A percentile compares a stretch with the other conserved stretches of the same genome.
These are phyloP conservation scores for Gigaspora rosea DNA, from an alignment of 192 early-diverging fungal genomes.

Conservation along the genomic window DNA sequence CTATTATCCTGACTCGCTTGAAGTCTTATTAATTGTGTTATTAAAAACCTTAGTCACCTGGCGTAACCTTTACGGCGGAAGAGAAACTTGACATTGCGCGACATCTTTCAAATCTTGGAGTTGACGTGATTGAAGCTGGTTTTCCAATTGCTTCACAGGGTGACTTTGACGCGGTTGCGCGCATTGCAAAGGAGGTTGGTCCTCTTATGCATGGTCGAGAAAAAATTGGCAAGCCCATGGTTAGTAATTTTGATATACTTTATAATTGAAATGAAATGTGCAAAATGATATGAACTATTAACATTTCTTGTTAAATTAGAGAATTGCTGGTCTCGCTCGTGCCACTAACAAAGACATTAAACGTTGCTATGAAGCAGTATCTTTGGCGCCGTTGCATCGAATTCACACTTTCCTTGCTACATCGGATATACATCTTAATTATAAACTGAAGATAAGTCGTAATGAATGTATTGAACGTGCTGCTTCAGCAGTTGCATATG, in stretches of 20 bases:
- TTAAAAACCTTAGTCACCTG: conserved; percentile 72
- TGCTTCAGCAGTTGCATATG: conserved; percentile 76
- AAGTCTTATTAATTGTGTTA: neutral
- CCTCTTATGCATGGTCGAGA: conserved; percentile 79
- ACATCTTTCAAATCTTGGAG: conserved; percentile 90
- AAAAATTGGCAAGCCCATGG: conserved; percentile 77
- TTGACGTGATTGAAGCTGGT: conserved; percentile 95
- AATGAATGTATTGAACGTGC: conserved; percentile 85
- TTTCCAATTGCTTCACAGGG: conserved; percentile 93
- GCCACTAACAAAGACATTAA: conserved; percentile 83
- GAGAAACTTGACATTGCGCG: conserved; percentile 96
- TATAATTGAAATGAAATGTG: neutral
- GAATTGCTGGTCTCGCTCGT: conserved; percentile 87
- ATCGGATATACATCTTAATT: conserved; percentile 92
- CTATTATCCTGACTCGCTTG: too few relatives aligned
- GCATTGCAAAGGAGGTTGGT: conserved; percentile 92
- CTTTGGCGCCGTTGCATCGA: conserved; percentile 79
- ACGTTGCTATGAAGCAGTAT: conserved; percentile 87
- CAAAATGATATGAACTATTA: neutral
- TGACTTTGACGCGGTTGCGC: conserved; percentile 93
- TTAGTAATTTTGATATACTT: conserved; percentile 39
- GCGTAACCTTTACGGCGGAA: conserved; percentile 86
- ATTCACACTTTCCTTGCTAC: conserved; percentile 97
- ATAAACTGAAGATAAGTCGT: conserved; percentile 90
- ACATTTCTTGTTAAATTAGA: conserved; percentile 42